Conservation (phyloP, 805 yeast species). For the Ogataea ramenticola region DNA sequence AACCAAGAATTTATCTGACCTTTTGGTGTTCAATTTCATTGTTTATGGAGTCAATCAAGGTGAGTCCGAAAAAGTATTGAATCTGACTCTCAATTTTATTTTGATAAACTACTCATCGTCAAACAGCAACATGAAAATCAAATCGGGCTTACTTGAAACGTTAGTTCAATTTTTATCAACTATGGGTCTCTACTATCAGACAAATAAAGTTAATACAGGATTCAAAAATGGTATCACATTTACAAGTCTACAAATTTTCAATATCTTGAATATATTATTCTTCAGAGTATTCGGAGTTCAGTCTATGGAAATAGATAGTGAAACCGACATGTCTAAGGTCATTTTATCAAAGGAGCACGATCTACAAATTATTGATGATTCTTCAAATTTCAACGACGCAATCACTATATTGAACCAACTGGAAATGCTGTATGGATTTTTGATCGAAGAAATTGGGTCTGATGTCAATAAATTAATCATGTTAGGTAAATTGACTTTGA, state of each 20-base stretch:
- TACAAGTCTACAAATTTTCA: conserved; percentile 21
- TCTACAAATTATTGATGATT: conserved; percentile 2
- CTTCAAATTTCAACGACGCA: conserved; percentile 13
- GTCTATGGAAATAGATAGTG: not conserved
- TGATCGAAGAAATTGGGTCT: conserved; percentile 24
- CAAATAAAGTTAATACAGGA: conserved; percentile 19
- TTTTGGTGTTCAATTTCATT: conserved; percentile 24
- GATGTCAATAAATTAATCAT: conserved; percentile 27
- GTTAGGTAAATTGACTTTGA: conserved; percentile 13
- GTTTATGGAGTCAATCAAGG: conserved; percentile 20
- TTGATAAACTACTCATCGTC: conserved; percentile 12
- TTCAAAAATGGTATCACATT: conserved; percentile 19
- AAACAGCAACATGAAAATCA: conserved; percentile 8
- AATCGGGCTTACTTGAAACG: conserved; percentile 21
- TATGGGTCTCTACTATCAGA: conserved; percentile 23
- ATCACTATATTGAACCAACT: conserved; percentile 18
- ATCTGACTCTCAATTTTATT: conserved; percentile 15
- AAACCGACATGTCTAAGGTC: not conserved
- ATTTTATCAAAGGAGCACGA: not conserved
- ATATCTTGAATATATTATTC: conserved; percentile 16
- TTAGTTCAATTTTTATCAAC: conserved; percentile 23
- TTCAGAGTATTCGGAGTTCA: conserved; percentile 17
- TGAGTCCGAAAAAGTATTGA: conserved; percentile 19
- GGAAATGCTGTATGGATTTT: conserved; percentile 20
- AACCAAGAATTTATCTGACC: conserved; percentile 24